These are phyloP conservation scores for Aspergillus pseudotamarii DNA, from an alignment of 2,329 filamentous ascomycete species.

Conservation along the genomic window DNA sequence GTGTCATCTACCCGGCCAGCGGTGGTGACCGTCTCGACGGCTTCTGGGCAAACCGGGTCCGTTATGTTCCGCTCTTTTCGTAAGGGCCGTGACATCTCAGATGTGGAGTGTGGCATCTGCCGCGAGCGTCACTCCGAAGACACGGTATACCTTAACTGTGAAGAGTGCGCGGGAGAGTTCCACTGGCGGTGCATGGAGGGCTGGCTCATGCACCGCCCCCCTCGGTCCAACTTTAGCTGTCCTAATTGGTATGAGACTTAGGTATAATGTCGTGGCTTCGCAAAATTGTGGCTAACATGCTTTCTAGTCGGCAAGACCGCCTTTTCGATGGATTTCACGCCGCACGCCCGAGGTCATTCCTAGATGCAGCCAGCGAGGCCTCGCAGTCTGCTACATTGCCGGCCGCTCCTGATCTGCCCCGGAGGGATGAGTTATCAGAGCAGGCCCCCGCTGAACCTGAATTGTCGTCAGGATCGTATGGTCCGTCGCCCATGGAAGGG, in stretches of 20 bases:
- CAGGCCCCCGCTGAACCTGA: neutral
- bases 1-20: too few relatives aligned
- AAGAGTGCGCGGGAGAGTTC: neutral
- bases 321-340: neutral
- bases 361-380: neutral
- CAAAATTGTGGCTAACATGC: neutral
- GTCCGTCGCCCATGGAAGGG: neutral
- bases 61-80: too few relatives aligned
- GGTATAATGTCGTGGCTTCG: neutral
- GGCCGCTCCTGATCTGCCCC: neutral
- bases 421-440: neutral
- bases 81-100: neutral
- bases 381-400: neutral
- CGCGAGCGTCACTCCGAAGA: neutral
- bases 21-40: too few relatives aligned
- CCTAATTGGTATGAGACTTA: neutral
- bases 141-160: neutral
- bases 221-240: neutral
- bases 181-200: neutral
- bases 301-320: neutral
- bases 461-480: neutral
- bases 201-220: neutral
- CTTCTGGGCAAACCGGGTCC: too few relatives aligned
- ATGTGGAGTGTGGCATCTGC: neutral
- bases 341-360: neutral